Evolutionary conservation across 345 rosid genomes (phyloP).

Genomic region (Viola odorata): DNA sequence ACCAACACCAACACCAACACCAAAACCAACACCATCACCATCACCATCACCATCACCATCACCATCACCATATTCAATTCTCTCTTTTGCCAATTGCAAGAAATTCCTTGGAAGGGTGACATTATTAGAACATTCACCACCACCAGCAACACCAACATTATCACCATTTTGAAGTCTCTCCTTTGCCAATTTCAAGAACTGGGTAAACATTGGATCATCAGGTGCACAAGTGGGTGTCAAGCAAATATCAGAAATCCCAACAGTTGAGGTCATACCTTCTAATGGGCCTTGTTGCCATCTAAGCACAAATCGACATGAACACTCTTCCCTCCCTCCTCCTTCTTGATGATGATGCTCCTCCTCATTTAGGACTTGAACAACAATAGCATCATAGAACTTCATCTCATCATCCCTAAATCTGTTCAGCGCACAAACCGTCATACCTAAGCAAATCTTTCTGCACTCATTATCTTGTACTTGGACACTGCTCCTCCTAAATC

Average conservation of each 20-base stretch:
- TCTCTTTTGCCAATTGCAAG: too few relatives aligned
- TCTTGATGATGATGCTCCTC: neutral
- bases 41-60: too few relatives aligned
- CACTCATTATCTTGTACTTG: slow-evolving; percentile 2
- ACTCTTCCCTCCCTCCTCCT: neutral
- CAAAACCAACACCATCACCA: too few relatives aligned
- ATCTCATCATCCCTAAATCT: neutral
- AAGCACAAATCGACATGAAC: neutral
- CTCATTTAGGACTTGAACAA: neutral
- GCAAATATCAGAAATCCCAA: neutral
- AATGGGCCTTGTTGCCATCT: neutral
- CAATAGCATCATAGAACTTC: neutral
- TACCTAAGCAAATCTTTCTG: neutral
- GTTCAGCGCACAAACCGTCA: neutral
- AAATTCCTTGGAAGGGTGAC: neutral
- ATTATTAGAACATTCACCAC: neutral
- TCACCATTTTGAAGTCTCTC: neutral
- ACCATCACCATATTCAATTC: too few relatives aligned
- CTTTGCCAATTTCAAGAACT: neutral
- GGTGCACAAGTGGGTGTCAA: neutral
- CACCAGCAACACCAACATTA: neutral
- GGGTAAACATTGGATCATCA: neutral
- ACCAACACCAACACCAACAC: too few relatives aligned
- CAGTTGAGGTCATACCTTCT: neutral
- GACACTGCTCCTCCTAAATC: neutral